A percentile compares a stretch with the other conserved stretches of the same genome.
Conservation (phyloP, 306 rosid species). For the Prinsepia uniflora region DNA sequence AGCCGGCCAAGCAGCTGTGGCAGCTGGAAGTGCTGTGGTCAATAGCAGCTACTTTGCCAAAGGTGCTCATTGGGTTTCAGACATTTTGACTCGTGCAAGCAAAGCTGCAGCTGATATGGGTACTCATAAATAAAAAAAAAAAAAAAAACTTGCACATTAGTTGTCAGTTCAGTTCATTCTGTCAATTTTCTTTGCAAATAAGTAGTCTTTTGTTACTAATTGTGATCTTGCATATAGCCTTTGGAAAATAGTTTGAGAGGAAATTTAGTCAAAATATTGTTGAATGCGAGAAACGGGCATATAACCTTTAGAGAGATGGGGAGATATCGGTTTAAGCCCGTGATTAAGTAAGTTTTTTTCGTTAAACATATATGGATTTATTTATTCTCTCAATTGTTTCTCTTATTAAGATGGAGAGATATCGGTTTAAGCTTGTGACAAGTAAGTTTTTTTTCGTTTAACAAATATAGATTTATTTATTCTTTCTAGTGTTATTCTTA, state of each 20-base stretch:
- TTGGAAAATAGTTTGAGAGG: background rate
- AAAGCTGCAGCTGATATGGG: slow-evolving; percentile 69
- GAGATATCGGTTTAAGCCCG: no score
- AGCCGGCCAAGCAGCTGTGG: slow-evolving; percentile 66
- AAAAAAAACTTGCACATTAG: slow-evolving; percentile 4
- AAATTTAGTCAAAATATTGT: no score
- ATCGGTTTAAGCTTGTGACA: no score
- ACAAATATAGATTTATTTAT: no score
- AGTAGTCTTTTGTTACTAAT: background rate
- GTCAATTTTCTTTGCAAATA: slow-evolving; percentile 7
- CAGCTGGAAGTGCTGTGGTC: slow-evolving; percentile 66
- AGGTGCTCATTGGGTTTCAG: slow-evolving; percentile 83
- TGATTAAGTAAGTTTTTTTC: no score
- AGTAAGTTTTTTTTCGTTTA: no score
- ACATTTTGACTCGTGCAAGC: slow-evolving; percentile 48
- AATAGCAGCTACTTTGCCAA: slow-evolving; percentile 82
- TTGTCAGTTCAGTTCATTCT: background rate
- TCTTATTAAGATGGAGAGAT: no score
- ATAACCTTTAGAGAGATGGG: no score
- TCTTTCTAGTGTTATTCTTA: no score
- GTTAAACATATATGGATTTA: no score
- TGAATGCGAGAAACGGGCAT: no score
- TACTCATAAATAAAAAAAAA: slow-evolving; percentile 24
- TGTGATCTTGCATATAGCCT: background rate
- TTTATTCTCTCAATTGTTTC: no score